A percentile compares a stretch with the other conserved stretches of the same genome.
Conservation (phyloP, 768 basidiomycete species). For the Lactarius indigo region DNA sequence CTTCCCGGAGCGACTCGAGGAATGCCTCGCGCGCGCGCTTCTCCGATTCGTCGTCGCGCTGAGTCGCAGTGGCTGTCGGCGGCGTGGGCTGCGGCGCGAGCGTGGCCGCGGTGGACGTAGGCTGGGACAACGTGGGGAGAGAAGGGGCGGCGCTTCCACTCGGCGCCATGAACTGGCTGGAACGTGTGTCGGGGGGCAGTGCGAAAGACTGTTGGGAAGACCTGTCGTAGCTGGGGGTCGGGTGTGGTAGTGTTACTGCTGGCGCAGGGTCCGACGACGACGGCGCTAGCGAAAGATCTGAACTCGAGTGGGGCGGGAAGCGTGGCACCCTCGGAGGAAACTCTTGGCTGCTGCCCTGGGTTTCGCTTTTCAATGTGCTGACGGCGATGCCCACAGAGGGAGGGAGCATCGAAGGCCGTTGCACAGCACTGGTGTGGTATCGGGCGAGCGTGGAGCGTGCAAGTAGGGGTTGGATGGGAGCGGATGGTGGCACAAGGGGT, state of each 20-base stretch:
- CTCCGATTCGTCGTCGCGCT: conserved; percentile 10
- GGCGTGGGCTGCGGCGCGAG: conserved; percentile 10
- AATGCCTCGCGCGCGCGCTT: conserved; percentile 27
- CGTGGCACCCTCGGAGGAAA: not conserved
- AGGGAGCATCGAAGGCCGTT: conserved; percentile 7
- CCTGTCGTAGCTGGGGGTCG: not conserved
- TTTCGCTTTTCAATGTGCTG: not conserved
- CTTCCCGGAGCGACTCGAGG: conserved; percentile 42
- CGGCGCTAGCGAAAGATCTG: conserved; percentile 13
- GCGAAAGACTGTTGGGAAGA: conserved; percentile 1
- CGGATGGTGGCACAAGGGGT: conserved; percentile 21
- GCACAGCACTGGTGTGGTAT: not conserved
- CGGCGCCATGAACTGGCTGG: not conserved
- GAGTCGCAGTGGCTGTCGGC: conserved; percentile 5
- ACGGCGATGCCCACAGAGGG: not conserved
- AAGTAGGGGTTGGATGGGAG: conserved; percentile 1
- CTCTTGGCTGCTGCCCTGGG: not conserved
- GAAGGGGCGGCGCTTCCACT: not conserved
- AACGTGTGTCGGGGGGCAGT: not conserved
- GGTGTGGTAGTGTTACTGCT: not conserved
- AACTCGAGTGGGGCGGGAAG: conserved; percentile 10
- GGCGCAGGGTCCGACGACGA: conserved; percentile 4
- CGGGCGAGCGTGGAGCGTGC: not conserved
- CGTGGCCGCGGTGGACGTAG: conserved; percentile 3
- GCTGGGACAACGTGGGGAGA: conserved; percentile 19